Percentiles rank a stretch among this genome's conserved stretches.
Conservation (phyloP, 2,329 filamentous ascomycete species). For the Myriosclerotinia duriaeana region DNA sequence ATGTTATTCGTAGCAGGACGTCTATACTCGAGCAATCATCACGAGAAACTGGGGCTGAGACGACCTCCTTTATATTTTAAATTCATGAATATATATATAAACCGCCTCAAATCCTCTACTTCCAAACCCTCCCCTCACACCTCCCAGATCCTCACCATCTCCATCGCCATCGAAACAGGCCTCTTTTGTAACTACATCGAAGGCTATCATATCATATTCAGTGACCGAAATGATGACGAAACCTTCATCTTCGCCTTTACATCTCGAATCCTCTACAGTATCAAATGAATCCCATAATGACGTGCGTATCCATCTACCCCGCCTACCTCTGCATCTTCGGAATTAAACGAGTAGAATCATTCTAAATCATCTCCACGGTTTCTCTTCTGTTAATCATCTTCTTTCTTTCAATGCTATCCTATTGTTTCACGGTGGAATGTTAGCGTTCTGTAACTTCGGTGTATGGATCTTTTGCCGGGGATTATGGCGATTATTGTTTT, state of each 20-base stretch:
- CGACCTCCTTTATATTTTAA: neutral
- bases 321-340: constrained; percentile 11
- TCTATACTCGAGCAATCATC: constrained; percentile 13
- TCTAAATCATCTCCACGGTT: neutral
- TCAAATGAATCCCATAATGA: neutral
- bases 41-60: constrained; percentile 11
- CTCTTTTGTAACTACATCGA: constrained; percentile 1
- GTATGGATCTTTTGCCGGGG: neutral
- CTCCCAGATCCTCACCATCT: neutral
- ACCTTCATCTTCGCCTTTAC: constrained; percentile 3
- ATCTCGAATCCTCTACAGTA: constrained; percentile 1
- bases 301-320: neutral
- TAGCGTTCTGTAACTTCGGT: neutral
- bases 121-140: neutral
- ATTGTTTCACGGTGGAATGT: constrained; percentile 1
- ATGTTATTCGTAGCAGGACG: neutral
- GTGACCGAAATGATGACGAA: neutral
- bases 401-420: constrained; percentile 8
- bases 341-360: constrained; percentile 3
- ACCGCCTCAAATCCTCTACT: neutral
- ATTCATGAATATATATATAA: constrained; percentile 2
- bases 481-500: neutral
- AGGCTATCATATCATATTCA: constrained; percentile 1
- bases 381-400: neutral
- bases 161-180: neutral